Conservation (phyloP, 169 alveolate genomes). For the Plasmodium gallinaceum region DNA sequence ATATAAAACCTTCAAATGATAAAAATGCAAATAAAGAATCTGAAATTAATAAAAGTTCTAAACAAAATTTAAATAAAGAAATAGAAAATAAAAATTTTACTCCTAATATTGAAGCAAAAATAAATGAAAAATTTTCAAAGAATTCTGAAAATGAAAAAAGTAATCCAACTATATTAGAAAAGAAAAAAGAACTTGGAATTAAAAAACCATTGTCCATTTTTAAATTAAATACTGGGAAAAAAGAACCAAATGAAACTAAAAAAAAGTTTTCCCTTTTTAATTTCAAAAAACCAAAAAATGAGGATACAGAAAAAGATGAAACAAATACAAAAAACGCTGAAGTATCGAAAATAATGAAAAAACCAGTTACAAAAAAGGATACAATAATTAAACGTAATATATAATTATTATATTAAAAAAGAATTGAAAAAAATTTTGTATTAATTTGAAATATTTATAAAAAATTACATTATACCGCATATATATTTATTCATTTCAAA, state of each 20-base stretch:
- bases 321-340: background rate
- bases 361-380: background rate
- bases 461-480: background rate
- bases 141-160: background rate
- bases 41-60: background rate
- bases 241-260: background rate
- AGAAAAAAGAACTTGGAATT: background rate
- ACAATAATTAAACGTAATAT: constrained; percentile 3
- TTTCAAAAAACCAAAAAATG: background rate
- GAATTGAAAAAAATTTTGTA: background rate
- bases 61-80: no score
- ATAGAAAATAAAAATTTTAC: no score
- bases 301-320: background rate
- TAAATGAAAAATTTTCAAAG: background rate
- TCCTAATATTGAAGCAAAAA: background rate
- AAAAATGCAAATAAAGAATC: background rate
- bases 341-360: background rate
- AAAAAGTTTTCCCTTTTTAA: background rate
- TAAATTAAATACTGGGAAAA: background rate
- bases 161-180: background rate
- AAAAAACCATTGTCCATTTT: background rate
- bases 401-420: background rate
- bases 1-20: background rate
- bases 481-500: background rate
- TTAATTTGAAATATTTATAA: background rate